Evolutionary conservation across 768 basidiomycete species (phyloP).

Genomic region (Russula foetens): DNA sequence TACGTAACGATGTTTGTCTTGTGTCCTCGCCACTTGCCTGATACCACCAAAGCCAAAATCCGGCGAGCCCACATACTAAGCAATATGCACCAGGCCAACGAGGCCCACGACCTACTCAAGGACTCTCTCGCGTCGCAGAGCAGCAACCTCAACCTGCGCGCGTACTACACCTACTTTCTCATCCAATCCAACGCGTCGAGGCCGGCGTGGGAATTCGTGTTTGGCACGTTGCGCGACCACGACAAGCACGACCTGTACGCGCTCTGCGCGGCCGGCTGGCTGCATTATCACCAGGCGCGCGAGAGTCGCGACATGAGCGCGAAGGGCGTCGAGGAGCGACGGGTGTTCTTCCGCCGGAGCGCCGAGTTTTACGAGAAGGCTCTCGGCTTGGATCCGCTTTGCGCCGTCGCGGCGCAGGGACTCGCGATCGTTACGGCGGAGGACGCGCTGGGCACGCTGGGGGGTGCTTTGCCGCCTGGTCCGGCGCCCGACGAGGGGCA

Average conservation of each 20-base stretch:
- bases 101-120: conserved; percentile 85
- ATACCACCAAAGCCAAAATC: conserved; percentile 64
- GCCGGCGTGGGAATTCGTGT: conserved; percentile 84
- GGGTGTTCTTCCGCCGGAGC: conserved; percentile 66
- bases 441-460: conserved; percentile 68
- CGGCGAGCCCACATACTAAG: conserved; percentile 79
- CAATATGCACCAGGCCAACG: conserved; percentile 59
- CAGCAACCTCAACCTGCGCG: conserved; percentile 78
- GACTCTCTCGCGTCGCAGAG: conserved; percentile 77
- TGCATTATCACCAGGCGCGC: conserved; percentile 77
- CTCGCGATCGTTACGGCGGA: conserved; percentile 92
- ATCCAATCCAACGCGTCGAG: conserved; percentile 64
- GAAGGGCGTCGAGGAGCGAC: conserved; percentile 59
- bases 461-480: conserved; percentile 41
- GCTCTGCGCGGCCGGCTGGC: conserved; percentile 81
- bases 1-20: conserved; percentile 29
- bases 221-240: conserved; percentile 74
- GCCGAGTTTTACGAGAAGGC: conserved; percentile 95
- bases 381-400: conserved; percentile 70
- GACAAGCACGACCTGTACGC: conserved; percentile 88
- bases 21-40: not conserved
- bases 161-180: conserved; percentile 90
- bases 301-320: conserved; percentile 64
- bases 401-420: conserved; percentile 92
- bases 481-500: conserved; percentile 52